Conservation (phyloP, 164 flowering plant species). For the Stephania yunnanensis region DNA sequence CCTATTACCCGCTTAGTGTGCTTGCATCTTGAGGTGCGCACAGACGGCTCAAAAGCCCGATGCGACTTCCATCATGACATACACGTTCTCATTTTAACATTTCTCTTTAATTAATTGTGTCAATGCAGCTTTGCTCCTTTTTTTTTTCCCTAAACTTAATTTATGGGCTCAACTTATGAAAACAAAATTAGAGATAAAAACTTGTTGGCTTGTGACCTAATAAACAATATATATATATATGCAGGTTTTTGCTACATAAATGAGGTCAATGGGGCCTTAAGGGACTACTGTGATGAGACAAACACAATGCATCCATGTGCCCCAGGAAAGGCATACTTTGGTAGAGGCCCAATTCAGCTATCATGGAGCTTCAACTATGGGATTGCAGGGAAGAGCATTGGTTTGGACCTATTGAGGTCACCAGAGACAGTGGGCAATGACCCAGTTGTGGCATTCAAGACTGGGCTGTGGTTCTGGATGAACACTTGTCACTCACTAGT, state of each 20-base stretch:
- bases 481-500: constrained; percentile 22
- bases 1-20: no score
- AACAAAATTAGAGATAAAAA: no score
- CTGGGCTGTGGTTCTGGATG: constrained; percentile 44
- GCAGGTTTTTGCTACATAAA: constrained; percentile 28
- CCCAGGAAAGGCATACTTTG: constrained; percentile 24
- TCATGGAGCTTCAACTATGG: constrained; percentile 41
- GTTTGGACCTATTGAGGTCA: constrained; percentile 27
- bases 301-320: constrained; percentile 27
- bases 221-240: no score
- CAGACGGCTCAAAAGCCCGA: no score
- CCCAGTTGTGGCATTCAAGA: constrained; percentile 26
- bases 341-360: constrained; percentile 36
- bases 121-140: no score
- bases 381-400: constrained; percentile 29
- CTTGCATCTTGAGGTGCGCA: no score
- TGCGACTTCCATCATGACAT: no score
- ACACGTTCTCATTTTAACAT: no score
- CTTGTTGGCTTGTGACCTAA: neutral
- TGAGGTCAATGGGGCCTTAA: neutral
- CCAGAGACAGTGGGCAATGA: constrained; percentile 35
- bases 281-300: constrained; percentile 25
- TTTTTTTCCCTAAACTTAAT: no score
- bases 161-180: no score
- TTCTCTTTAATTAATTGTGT: no score